Evolutionary conservation across 805 yeast genomes (phyloP).

Genomic region (Starmerella potacharoeniae): DNA sequence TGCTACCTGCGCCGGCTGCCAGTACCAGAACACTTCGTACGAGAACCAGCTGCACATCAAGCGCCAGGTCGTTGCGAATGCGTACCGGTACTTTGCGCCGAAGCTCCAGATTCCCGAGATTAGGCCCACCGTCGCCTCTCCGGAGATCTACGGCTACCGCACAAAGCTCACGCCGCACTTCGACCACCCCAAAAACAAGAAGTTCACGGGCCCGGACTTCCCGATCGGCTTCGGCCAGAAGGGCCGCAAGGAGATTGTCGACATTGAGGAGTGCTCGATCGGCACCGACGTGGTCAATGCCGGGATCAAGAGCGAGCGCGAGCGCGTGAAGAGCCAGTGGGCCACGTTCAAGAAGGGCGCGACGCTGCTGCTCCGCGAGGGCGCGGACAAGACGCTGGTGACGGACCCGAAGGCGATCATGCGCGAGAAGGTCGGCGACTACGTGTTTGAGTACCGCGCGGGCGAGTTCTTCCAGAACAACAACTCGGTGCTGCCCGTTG

Average conservation of each 20-base stretch:
- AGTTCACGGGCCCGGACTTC: conserved; percentile 28
- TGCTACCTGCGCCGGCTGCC: conserved; percentile 91
- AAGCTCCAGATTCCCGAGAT: conserved; percentile 45
- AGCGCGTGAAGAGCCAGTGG: conserved; percentile 38
- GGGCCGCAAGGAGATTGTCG: conserved; percentile 59
- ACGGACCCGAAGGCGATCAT: conserved; percentile 71
- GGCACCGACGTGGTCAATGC: conserved; percentile 70
- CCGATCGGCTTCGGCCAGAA: conserved; percentile 82
- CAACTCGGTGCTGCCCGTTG: conserved; percentile 75
- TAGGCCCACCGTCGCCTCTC: conserved; percentile 60
- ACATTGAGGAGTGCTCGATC: conserved; percentile 87
- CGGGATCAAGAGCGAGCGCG: conserved; percentile 63
- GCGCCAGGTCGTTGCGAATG: conserved; percentile 62
- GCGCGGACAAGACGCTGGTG: conserved; percentile 46
- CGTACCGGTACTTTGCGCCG: conserved; percentile 61
- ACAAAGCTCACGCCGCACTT: conserved; percentile 96
- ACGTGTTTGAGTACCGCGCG: conserved; percentile 76
- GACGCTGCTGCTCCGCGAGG: conserved; percentile 60
- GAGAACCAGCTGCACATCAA: conserved; percentile 62
- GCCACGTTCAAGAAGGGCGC: conserved; percentile 63
- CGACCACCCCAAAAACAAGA: conserved; percentile 49
- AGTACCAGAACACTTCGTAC: conserved; percentile 71
- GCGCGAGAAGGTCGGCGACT: conserved; percentile 53
- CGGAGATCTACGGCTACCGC: conserved; percentile 63
- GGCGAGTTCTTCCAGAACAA: conserved; percentile 96